phyloP scores from a whole-genome alignment of 306 rosid genomes.

The Rosa rugosa region DNA sequence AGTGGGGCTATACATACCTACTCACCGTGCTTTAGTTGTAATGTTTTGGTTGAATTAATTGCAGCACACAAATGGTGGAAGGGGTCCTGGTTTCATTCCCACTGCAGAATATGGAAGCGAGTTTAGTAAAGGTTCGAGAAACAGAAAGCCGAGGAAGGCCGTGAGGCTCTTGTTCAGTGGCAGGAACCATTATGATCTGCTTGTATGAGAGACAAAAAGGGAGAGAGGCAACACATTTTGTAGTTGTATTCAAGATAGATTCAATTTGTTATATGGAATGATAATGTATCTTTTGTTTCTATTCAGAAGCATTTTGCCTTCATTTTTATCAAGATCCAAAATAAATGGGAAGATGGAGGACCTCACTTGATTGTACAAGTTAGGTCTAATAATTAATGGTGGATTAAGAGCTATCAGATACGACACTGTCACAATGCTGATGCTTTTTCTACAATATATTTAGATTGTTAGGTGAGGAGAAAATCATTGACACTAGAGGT shows the following conservation, averaged over 20 bases:
- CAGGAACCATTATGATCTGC: slow-evolving; percentile 91
- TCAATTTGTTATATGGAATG: background rate
- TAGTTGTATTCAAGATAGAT: background rate
- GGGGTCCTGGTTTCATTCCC: slow-evolving; percentile 78
- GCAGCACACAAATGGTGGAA: slow-evolving; percentile 73
- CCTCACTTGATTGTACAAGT: background rate
- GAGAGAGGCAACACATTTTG: slow-evolving; percentile 18
- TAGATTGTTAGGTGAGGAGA: too few relatives aligned
- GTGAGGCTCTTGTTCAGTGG: slow-evolving; percentile 84
- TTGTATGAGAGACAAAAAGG: slow-evolving; percentile 39
- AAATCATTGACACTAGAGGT: too few relatives aligned
- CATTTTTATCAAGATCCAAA: background rate
- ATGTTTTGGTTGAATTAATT: slow-evolving; percentile 12
- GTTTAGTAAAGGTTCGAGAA: slow-evolving; percentile 48
- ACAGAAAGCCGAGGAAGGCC: slow-evolving; percentile 49
- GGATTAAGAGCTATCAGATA: too few relatives aligned
- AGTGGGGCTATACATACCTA: background rate
- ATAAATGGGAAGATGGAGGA: background rate
- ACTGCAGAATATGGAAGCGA: slow-evolving; percentile 94
- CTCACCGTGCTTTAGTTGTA: background rate
- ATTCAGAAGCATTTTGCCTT: background rate
- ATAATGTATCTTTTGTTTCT: background rate
- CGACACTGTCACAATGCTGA: too few relatives aligned
- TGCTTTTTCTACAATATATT: too few relatives aligned
- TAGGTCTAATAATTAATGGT: background rate